Evolutionary conservation across 2,329 filamentous ascomycete genomes (phyloP), one percentile per base, ranked within the genome.

Genomic region (Trichophyton equinum): DNA sequence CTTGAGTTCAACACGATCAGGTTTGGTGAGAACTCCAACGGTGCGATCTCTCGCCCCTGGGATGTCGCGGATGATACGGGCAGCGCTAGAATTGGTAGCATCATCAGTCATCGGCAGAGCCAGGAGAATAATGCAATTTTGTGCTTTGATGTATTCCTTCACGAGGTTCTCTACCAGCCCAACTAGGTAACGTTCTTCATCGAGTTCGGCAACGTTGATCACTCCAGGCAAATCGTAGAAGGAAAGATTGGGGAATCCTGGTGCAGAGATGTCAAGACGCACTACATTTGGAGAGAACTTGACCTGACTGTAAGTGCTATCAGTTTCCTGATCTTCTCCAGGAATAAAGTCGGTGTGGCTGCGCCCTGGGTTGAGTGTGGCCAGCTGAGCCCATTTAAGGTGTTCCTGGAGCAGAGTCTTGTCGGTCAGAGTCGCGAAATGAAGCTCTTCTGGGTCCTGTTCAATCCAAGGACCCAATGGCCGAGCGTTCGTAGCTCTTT

Each of bases 181-280:
- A 11, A 91, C 86, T 0, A 92, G 76, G 61, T 88, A 88, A 8
- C 81, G 78, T 15, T 91, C 84, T 2, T 82, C 77, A 6, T 81
- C 81, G 6, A 84, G 78, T 1, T 84, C 82, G 0, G 85, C 81
- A 6, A 86, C 86, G 20, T 85, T 83, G 63, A 95, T 92, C 0
- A 95, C 84, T 0, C 91, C 91, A 0, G 91, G 91, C 0, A 96
- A 78, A 63, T 96, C 91, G 63, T 89, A 92, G 67, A 96, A 95
- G 0, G 86, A 89, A 0, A 96, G 71, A 4, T 89, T 84, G 0
- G 89, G 86, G 0, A 92, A 79, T 0, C 78, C 79, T 0, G 87
- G 87, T 0, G 86, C 87, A 0, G 83, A 83, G 27, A 96, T 90
- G 59, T 90, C 82, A 0, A 96, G 76, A 0, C 85, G 81, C 0